Base-by-base conservation (phyloP, 768 basidiomycete genomes). In the Favolaschia claudopus region DNA sequence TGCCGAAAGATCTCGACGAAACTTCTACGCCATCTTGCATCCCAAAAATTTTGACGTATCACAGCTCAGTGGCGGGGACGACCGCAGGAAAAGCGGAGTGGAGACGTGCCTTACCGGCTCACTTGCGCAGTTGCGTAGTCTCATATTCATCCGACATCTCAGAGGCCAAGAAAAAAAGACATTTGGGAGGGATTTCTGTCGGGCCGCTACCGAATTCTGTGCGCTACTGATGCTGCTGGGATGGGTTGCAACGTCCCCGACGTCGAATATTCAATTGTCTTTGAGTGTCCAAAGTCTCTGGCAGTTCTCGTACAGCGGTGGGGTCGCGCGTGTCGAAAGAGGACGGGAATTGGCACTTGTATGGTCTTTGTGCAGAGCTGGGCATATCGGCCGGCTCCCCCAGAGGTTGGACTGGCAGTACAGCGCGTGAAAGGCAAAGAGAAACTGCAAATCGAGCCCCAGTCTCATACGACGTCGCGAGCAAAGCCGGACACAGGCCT, bases 201-300 rank as follows among this genome's bases (percentile, higher is more conserved):
- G 0, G 69, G 70, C 4, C 25, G 28, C 3, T 55, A 53, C 17
- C 65, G 67, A 7, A 67, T 74, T 22, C 44, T 74, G 8, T 70
- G 67, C 34, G 67, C 67, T 4, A 73, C 71, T 7, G 73, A 74
- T 62, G 73, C 71, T 12, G 72, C 72, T 5, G 70, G 71, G 19
- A 74, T 74, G 72, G 73, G 73, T 6, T 73, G 72, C 38, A 72
- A 71, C 48, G 61, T 73, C 7, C 55, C 67, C 0, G 66, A 74
- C 47, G 45, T 74, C 31, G 24, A 69, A 19, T 62, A 61, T 55
- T 62, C 67, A 13, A 59, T 67, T 2, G 55, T 66, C 7, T 70
- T 72, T 57, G 69, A 63, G 15, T 56, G 66, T 14, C 67, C 69
- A 7, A 57, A 39, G 34, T 60, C 67, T 5, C 36, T 69, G 4